Evolutionary conservation across 257 asterid genomes (phyloP).

Genomic region (Nicotiana noctiflora): DNA sequence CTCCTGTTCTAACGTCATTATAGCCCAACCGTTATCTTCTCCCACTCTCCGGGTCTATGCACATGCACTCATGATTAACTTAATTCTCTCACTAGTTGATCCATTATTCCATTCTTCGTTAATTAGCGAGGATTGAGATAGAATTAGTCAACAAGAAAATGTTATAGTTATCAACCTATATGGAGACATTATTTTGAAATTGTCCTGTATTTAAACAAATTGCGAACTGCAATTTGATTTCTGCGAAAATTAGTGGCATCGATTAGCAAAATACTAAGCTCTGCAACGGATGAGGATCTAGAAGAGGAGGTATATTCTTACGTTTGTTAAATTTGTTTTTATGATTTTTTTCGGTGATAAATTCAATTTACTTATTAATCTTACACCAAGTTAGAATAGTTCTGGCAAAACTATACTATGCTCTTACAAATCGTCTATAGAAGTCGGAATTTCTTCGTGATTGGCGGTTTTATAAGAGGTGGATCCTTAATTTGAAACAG

Average conservation of each 20-base stretch:
- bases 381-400: neutral
- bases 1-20: too few relatives aligned
- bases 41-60: neutral
- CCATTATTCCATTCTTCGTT: neutral
- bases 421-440: neutral
- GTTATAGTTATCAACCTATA: too few relatives aligned
- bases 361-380: neutral
- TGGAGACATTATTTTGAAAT: too few relatives aligned
- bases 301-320: conserved; percentile 6
- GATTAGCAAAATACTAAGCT: neutral
- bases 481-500: neutral
- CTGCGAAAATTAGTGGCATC: conserved; percentile 9
- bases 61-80: neutral
- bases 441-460: neutral
- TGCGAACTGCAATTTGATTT: neutral
- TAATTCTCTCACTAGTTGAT: neutral
- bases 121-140: neutral
- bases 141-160: too few relatives aligned
- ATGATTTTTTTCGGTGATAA: neutral
- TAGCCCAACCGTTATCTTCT: neutral
- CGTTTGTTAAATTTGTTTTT: neutral
- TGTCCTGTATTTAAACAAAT: neutral
- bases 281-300: conserved; percentile 3
- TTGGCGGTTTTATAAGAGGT: neutral
- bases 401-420: neutral